These are phyloP conservation scores for Paramecium sexaurelia DNA, from an alignment of 73 alveolate species.

Conservation along the genomic window DNA sequence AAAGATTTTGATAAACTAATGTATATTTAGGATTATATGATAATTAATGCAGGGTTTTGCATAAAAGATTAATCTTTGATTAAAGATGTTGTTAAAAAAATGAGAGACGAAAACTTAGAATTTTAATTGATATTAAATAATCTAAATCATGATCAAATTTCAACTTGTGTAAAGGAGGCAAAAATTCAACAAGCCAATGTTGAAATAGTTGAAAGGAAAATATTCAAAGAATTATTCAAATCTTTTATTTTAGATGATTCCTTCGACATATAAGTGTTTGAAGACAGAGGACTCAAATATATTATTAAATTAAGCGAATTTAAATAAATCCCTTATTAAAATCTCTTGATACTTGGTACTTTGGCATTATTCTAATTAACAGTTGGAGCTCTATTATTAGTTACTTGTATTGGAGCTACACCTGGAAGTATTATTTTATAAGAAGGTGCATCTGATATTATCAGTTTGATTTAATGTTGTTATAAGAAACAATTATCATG, in stretches of 20 bases:
- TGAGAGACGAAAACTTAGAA: background rate
- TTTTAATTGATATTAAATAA: background rate
- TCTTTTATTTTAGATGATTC: too few relatives aligned
- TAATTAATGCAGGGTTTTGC: background rate
- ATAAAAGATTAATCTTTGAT: background rate
- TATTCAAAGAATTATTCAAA: background rate
- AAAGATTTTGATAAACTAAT: background rate
- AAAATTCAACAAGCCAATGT: background rate
- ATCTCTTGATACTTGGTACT: background rate
- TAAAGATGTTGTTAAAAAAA: background rate
- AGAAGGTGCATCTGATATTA: background rate
- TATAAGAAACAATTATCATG: background rate
- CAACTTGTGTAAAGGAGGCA: background rate
- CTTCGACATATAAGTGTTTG: background rate
- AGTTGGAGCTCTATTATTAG: background rate
- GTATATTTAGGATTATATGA: background rate
- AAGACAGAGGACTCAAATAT: conserved; percentile 16
- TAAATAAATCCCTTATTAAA: background rate
- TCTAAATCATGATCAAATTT: background rate
- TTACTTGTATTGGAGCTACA: background rate
- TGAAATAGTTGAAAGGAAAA: background rate
- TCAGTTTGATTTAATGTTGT: background rate
- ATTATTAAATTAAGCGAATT: background rate
- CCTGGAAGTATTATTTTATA: background rate
- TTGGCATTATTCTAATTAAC: background rate